Evolutionary conservation across 495 filamentous ascomycete species (phyloP).

Genomic region (Hypoxylon lenormandii): DNA sequence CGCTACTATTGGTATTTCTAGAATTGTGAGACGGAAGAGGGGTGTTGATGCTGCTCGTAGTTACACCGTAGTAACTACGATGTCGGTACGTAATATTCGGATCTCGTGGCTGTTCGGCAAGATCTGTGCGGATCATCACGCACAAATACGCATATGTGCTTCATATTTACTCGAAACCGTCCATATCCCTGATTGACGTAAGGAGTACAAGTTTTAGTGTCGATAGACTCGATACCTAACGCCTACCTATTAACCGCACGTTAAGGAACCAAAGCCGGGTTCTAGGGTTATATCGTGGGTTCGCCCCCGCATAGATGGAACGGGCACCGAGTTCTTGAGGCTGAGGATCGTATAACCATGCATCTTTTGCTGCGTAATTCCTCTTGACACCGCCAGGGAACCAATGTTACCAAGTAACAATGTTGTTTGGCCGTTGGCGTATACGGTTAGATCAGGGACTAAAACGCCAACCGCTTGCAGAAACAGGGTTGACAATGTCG

Average conservation of each 20-base stretch:
- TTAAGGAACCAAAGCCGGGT: not conserved
- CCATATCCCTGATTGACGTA: constrained; percentile 6
- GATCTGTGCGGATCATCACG: constrained; percentile 8
- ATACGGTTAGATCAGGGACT: constrained; percentile 32
- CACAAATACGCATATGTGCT: not conserved
- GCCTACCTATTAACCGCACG: too few relatives aligned
- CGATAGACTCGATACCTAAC: not conserved
- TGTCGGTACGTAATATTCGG: constrained; percentile 20
- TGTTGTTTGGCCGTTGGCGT: not conserved
- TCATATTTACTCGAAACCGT: constrained; percentile 17
- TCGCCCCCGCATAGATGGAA: constrained; percentile 16
- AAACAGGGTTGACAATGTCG: constrained; percentile 23
- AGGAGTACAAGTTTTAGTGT: not conserved
- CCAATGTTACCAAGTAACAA: constrained; percentile 13
- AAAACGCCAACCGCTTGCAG: constrained; percentile 28
- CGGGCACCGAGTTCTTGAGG: constrained; percentile 31
- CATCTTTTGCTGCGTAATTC: constrained; percentile 16
- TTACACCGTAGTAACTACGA: constrained; percentile 15
- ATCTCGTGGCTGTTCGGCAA: constrained; percentile 8
- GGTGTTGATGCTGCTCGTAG: not conserved
- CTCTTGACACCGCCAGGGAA: constrained; percentile 16
- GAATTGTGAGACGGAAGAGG: constrained; percentile 10
- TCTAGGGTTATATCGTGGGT: constrained; percentile 8
- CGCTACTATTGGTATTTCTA: constrained; percentile 1
- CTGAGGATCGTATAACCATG: constrained; percentile 32